These are phyloP conservation scores for Trypanosoma rangeli DNA, from an alignment of 208 protist species.

Conservation along the genomic window DNA sequence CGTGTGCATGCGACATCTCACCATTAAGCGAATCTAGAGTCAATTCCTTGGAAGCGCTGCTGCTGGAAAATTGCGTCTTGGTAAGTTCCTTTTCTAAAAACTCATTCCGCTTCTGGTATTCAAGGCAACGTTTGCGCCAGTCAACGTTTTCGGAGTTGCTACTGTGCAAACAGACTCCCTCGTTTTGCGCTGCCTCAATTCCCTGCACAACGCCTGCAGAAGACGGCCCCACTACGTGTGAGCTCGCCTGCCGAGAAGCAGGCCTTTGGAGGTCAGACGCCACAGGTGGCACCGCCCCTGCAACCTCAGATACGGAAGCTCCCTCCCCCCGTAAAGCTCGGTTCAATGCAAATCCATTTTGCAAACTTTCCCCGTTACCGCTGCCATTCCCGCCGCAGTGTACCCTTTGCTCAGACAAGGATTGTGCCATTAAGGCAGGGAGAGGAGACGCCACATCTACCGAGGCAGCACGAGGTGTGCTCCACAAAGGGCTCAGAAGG, in stretches of 20 bases:
- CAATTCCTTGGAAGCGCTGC: background rate
- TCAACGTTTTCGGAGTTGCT: background rate
- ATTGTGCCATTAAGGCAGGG: background rate
- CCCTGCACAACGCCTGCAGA: background rate
- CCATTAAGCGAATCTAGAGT: slow-evolving; percentile 4
- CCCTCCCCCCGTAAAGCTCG: background rate
- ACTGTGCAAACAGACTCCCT: background rate
- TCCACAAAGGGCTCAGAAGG: slow-evolving; percentile 1
- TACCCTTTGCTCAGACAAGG: background rate
- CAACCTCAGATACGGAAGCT: background rate
- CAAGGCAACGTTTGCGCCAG: slow-evolving; percentile 32
- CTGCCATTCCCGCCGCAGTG: too few species aligned
- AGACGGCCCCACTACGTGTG: background rate
- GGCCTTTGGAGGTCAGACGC: background rate
- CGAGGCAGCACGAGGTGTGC: slow-evolving; percentile 18
- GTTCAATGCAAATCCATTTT: background rate
- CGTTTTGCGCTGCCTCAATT: background rate
- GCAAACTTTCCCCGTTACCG: background rate
- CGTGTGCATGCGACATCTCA: background rate
- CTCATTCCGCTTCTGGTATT: slow-evolving; percentile 23
- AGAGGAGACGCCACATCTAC: background rate
- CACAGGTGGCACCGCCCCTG: background rate
- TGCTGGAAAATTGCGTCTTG: slow-evolving; percentile 1
- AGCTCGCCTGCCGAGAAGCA: background rate
- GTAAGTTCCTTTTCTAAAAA: slow-evolving; percentile 29